These are phyloP conservation scores for Leccinum broughii DNA, from an alignment of 768 basidiomycete species.

Conservation along the genomic window DNA sequence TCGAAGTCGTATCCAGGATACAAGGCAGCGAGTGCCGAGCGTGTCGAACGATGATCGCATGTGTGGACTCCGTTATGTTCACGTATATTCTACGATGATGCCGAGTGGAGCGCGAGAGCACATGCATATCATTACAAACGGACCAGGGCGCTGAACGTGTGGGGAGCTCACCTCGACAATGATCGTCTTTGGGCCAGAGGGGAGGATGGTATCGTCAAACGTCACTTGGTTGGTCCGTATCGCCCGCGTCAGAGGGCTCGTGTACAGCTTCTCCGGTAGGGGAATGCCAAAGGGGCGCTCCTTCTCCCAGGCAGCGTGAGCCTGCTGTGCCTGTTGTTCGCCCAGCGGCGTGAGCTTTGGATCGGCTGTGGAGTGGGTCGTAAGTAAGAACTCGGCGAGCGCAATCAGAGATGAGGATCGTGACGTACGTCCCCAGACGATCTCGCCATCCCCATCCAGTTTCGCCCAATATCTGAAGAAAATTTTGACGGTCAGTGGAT, in stretches of 20 bases:
- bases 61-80: constrained; percentile 69
- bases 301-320: constrained; percentile 16
- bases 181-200: constrained; percentile 32
- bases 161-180: constrained; percentile 53
- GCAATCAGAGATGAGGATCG: not conserved
- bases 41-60: constrained; percentile 64
- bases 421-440: constrained; percentile 72
- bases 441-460: constrained; percentile 60
- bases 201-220: constrained; percentile 42
- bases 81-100: constrained; percentile 52
- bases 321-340: constrained; percentile 49
- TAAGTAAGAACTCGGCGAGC: not conserved
- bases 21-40: constrained; percentile 42
- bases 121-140: not conserved
- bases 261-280: constrained; percentile 22
- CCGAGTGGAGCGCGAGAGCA: not conserved
- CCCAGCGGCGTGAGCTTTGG: constrained; percentile 62
- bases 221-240: constrained; percentile 55
- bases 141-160: not conserved
- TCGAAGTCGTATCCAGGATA: constrained; percentile 54
- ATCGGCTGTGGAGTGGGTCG: constrained; percentile 16
- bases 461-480: constrained; percentile 58
- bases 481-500: not conserved
- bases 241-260: constrained; percentile 60
- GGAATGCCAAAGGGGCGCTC: constrained; percentile 19